phyloP scores from a whole-genome alignment of 352 stramenopile species.

The Pythium rishiriense region DNA sequence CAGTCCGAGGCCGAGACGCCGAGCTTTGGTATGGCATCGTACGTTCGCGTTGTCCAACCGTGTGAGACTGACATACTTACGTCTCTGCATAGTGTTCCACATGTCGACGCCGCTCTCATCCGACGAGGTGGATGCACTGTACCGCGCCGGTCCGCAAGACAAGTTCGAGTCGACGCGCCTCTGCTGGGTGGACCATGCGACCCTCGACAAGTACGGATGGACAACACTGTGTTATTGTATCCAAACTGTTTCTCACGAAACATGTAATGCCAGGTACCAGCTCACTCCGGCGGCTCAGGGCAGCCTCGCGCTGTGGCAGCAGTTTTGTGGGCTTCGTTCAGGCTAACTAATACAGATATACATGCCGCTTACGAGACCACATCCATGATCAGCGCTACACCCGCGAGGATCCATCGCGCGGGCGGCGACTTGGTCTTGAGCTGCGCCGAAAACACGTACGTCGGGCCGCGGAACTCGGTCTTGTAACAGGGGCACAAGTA shows the following conservation, averaged over 20 bases:
- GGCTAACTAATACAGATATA: constrained; percentile 1
- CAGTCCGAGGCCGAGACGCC: constrained; percentile 72
- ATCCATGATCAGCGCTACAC: constrained; percentile 96
- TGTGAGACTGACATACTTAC: no score
- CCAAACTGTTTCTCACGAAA: neutral
- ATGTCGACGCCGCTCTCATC: constrained; percentile 37
- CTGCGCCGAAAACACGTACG: constrained; percentile 97
- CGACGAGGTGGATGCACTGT: constrained; percentile 24
- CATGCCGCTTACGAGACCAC: constrained; percentile 38
- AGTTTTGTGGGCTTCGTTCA: constrained; percentile 14
- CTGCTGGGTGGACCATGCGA: constrained; percentile 36
- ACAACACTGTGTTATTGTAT: no score
- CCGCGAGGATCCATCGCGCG: constrained; percentile 94
- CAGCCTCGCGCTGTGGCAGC: constrained; percentile 27
- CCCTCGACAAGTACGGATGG: constrained; percentile 6
- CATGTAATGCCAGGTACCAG: constrained; percentile 2
- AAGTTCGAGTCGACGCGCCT: constrained; percentile 47
- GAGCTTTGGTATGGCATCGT: constrained; percentile 84
- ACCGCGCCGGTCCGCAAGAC: constrained; percentile 25
- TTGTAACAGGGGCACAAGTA: constrained; percentile 98
- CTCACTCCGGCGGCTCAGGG: constrained; percentile 27
- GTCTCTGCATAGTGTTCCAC: constrained; percentile 48
- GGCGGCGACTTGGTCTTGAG: constrained; percentile 96
- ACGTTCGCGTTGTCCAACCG: no score
- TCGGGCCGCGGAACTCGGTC: constrained; percentile 95